Conservation (phyloP, 1,284 basidiomycete species). For the Cryptococcus amylolentus region DNA sequence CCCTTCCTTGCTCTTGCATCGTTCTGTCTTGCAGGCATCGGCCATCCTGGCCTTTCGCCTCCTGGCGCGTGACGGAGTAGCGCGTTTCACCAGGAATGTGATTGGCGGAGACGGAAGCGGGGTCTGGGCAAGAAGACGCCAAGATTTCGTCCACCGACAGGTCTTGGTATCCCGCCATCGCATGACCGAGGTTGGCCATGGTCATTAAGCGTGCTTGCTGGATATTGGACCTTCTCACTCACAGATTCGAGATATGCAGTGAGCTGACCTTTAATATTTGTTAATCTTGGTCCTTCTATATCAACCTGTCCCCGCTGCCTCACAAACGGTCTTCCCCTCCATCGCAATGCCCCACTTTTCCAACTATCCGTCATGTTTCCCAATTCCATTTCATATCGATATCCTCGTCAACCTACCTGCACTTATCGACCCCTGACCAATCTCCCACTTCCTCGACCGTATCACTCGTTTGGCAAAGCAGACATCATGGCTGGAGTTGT, state of each 20-base stretch:
- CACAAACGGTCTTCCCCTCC: not conserved
- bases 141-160: not conserved
- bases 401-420: not conserved
- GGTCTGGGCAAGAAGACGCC: not conserved
- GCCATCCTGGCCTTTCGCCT: not conserved
- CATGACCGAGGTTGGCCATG: not conserved
- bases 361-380: not conserved
- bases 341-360: not conserved
- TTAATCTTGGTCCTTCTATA: not conserved
- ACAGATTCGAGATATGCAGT: not conserved
- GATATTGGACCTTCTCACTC: not conserved
- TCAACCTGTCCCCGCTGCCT: not conserved
- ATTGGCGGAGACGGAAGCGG: not conserved
- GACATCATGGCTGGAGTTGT: constrained; percentile 50
- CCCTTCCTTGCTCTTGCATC: not conserved
- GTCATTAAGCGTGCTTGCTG: not conserved
- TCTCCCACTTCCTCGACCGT: not conserved
- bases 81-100: not conserved
- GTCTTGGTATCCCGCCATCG: not conserved
- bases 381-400: not conserved
- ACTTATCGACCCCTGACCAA: no score
- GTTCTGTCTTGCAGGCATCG: not conserved
- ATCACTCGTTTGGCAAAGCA: not conserved
- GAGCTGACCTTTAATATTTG: not conserved
- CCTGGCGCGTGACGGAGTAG: not conserved